Percentiles rank a stretch among this genome's conserved stretches.
Conservation (phyloP, 2,329 filamentous ascomycete species). For the Pseudogymnoascus destructans region DNA sequence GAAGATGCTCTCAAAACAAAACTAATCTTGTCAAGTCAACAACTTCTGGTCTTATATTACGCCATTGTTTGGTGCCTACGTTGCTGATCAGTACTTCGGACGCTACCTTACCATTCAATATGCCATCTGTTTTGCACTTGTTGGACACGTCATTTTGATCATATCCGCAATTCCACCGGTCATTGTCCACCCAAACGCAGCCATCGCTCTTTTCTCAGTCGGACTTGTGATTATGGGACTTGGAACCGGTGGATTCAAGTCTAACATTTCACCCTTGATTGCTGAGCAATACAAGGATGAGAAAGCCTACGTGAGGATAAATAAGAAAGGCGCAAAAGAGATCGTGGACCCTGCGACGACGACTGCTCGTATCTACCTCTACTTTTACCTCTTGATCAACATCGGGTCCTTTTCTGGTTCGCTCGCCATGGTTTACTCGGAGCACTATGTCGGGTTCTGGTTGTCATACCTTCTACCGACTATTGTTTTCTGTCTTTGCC, state of each 20-base stretch:
- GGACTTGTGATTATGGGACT: constrained; percentile 53
- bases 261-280: constrained; percentile 52
- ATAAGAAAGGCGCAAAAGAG: constrained; percentile 41
- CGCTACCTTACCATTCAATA: constrained; percentile 44
- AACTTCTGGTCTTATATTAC: constrained; percentile 39
- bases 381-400: constrained; percentile 62
- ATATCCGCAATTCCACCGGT: constrained; percentile 48
- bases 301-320: constrained; percentile 35
- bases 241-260: constrained; percentile 60
- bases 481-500: constrained; percentile 47
- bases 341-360: constrained; percentile 48
- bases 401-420: constrained; percentile 46
- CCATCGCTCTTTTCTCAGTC: constrained; percentile 47
- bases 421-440: constrained; percentile 58
- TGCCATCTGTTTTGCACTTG: constrained; percentile 41
- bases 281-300: constrained; percentile 46
- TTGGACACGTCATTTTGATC: constrained; percentile 53
- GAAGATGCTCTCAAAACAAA: constrained; percentile 17
- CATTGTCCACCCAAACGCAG: constrained; percentile 37
- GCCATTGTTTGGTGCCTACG: constrained; percentile 38
- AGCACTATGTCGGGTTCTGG: constrained; percentile 68
- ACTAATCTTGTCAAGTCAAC: constrained; percentile 28
- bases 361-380: constrained; percentile 47
- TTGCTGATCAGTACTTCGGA: constrained; percentile 53
- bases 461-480: constrained; percentile 57